Evolutionary conservation across 192 early-diverging fungal species (phyloP), one percentile per base, ranked within the genome.

Genomic region (Backusella macrospora): DNA sequence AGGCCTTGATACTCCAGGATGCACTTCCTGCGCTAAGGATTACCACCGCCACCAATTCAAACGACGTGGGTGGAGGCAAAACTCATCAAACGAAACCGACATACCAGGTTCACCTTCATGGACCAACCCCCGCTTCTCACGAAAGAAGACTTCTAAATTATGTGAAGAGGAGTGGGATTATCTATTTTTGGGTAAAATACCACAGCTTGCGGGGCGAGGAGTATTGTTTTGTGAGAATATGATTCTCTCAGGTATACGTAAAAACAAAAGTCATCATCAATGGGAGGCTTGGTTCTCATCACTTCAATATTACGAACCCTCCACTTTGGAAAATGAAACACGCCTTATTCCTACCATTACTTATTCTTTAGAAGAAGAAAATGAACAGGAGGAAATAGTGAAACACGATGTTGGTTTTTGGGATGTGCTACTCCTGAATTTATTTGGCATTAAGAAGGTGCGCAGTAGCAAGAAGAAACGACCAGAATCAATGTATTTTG

Each of bases 271-370:
- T 16, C 21, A 44, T 16, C 15, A 47, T 6, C 3, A 10, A n/a
- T 76, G 75, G 75, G 67, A 81, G 39, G 37, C 43, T 10, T 76
- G 74, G 74, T 74, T 79, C 49, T 73, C 70, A 42, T 74, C 69
- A n/a, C 65, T 79, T 10, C 73, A 69, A 34, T 63, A 65, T 9
- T 67, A 75, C 42, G 70, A 79, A 40, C 73, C 68, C 37, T 14
- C 46, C n/a, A 18, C 65, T 66, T 2, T 43, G 5, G 65, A 66
- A 9, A 40, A 66, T 42, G 39, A 43, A 66, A 14, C 64, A 16
- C 40, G 13, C 7, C 1, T 66, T 42, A 66, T 66, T 12, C 39
- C 65, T 5, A 40, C 40, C 12, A 18, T 66, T 66, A 43, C 65
- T 21, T 40, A 66, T 43, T n/a, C n/a, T 18, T 40, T 69, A 29